phyloP scores from a whole-genome alignment of 2,329 filamentous ascomycete genomes.

The Arthroderma sp. region DNA sequence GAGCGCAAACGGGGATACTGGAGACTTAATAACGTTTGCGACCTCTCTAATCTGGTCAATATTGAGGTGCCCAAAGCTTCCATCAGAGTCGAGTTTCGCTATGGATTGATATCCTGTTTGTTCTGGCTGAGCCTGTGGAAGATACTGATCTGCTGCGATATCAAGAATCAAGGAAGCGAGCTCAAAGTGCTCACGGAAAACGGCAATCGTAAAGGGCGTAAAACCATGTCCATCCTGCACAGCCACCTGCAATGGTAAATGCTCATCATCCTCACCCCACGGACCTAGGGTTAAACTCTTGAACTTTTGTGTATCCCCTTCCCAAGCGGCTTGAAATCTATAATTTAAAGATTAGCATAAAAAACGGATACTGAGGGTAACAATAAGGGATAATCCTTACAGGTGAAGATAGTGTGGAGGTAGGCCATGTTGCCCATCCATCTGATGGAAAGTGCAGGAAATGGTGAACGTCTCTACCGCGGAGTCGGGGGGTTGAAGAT shows the following conservation, averaged over 20 bases:
- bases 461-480: conserved; percentile 32
- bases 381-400: conserved; percentile 4
- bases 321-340: conserved; percentile 50
- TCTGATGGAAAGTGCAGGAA: conserved; percentile 35
- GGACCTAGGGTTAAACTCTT: conserved; percentile 18
- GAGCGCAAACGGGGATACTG: background rate
- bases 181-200: conserved; percentile 50
- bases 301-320: conserved; percentile 49
- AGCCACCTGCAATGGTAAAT: conserved; percentile 50
- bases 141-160: conserved; percentile 57
- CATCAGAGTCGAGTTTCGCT: conserved; percentile 20
- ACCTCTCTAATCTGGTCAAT: conserved; percentile 60
- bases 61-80: conserved; percentile 46
- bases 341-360: background rate
- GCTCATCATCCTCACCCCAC: conserved; percentile 35
- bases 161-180: conserved; percentile 55
- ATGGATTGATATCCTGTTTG: conserved; percentile 23
- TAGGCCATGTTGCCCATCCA: no score
- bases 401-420: conserved; percentile 25
- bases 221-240: conserved; percentile 40
- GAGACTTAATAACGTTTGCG: conserved; percentile 6
- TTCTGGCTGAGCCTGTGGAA: conserved; percentile 38
- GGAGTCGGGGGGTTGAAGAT: conserved; percentile 6
- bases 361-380: background rate
- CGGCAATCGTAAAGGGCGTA: conserved; percentile 55